Evolutionary conservation across 1,284 basidiomycete species (phyloP).

Genomic region (Volvariella surrecta): DNA sequence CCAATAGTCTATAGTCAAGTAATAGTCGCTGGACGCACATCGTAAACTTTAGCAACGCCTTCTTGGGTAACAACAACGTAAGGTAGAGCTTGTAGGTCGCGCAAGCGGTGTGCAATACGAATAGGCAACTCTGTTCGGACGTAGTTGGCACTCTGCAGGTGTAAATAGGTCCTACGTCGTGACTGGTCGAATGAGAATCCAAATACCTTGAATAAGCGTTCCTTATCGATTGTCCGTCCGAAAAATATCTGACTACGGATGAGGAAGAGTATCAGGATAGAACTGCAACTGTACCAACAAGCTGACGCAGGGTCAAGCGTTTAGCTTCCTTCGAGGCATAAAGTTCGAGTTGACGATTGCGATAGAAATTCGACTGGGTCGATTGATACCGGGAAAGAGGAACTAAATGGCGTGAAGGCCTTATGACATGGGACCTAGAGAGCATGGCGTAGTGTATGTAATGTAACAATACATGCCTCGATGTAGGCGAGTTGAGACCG

Average conservation of each 20-base stretch:
- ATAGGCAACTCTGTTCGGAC: constrained; percentile 85
- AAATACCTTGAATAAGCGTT: constrained; percentile 62
- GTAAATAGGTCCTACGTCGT: constrained; percentile 1
- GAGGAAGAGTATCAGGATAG: background rate
- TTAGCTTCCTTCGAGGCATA: constrained; percentile 74
- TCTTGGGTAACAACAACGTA: constrained; percentile 87
- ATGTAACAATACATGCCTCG: too few species aligned
- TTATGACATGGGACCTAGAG: background rate
- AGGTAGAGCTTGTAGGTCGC: constrained; percentile 81
- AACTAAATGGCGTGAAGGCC: background rate
- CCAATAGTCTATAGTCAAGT: background rate
- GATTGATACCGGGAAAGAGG: constrained; percentile 27
- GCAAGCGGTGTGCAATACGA: constrained; percentile 80
- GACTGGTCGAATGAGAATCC: constrained; percentile 1
- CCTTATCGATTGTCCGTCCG: constrained; percentile 69
- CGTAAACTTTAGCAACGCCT: constrained; percentile 77
- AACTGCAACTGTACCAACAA: constrained; percentile 40
- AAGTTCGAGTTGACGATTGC: constrained; percentile 75
- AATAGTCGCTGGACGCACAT: constrained; percentile 37
- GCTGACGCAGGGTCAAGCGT: constrained; percentile 70
- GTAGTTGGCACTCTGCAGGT: constrained; percentile 73
- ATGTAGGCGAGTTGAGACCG: too few species aligned
- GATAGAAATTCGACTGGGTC: constrained; percentile 71
- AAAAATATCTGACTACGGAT: constrained; percentile 46
- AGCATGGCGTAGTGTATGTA: background rate